These are phyloP conservation scores for Neoarthrinium moseri DNA, from an alignment of 2,329 filamentous ascomycete species.

Conservation along the genomic window DNA sequence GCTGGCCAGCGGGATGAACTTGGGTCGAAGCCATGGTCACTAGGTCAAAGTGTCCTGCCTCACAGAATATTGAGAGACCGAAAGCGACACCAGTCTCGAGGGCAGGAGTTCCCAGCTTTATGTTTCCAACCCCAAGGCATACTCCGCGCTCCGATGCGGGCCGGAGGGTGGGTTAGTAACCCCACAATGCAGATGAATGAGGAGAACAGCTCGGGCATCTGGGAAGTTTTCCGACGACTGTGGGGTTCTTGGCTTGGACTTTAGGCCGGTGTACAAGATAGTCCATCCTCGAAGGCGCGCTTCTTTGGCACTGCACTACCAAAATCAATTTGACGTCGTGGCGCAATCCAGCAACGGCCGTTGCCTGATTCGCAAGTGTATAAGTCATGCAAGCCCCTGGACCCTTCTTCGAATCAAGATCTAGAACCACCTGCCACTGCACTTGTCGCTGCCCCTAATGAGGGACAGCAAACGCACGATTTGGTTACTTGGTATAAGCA, in stretches of 20 bases:
- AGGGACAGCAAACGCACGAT: too few species aligned
- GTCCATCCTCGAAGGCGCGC: too few species aligned
- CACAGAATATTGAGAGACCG: neutral
- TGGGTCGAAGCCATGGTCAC: conserved; percentile 15
- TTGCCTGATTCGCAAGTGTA: too few species aligned
- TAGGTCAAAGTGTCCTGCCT: neutral
- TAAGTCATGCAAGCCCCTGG: too few species aligned
- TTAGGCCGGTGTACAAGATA: too few species aligned
- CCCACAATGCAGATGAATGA: conserved; percentile 2
- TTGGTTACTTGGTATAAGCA: too few species aligned
- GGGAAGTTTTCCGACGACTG: conserved; percentile 1
- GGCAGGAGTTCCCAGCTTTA: neutral
- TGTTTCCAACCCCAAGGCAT: neutral
- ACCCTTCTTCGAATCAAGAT: too few species aligned
- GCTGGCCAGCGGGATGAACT: conserved; percentile 23
- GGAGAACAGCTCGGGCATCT: conserved; percentile 2
- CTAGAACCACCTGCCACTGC: too few species aligned
- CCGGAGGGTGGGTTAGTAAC: conserved; percentile 1
- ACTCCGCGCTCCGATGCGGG: conserved; percentile 9
- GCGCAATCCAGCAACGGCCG: too few species aligned
- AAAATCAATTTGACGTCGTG: too few species aligned
- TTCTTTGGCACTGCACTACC: too few species aligned
- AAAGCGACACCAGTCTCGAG: neutral
- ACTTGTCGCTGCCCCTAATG: too few species aligned
- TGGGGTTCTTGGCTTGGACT: neutral